Conservation (phyloP, 2,329 filamentous ascomycete species). For the Neoarthrinium moseri region DNA sequence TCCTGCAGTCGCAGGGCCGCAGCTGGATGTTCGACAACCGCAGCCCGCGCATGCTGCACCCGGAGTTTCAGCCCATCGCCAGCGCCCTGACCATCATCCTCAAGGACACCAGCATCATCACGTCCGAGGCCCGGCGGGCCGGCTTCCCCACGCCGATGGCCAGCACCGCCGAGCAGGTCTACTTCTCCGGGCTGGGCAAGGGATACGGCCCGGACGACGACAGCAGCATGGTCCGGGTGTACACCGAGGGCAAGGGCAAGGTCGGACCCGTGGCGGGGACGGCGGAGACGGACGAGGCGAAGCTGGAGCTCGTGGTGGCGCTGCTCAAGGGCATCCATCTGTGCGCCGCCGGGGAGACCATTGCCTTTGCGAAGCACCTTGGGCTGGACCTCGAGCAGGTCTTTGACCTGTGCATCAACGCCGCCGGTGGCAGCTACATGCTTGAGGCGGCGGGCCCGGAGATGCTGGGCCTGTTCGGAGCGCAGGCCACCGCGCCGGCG, state of each 20-base stretch:
- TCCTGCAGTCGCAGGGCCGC: conserved; percentile 48
- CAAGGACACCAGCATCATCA: conserved; percentile 67
- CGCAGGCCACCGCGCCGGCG: conserved; percentile 16
- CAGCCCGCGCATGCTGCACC: conserved; percentile 51
- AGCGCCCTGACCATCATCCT: conserved; percentile 60
- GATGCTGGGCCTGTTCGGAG: conserved; percentile 35
- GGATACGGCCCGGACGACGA: conserved; percentile 51
- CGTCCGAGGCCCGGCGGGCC: conserved; percentile 57
- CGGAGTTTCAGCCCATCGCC: conserved; percentile 51
- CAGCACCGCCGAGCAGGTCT: conserved; percentile 63
- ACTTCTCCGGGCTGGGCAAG: conserved; percentile 56
- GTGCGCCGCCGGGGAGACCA: conserved; percentile 39
- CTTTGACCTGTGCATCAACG: conserved; percentile 42
- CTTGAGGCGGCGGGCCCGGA: conserved; percentile 34
- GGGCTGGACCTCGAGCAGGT: conserved; percentile 44
- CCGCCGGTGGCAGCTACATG: conserved; percentile 41
- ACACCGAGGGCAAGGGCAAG: conserved; percentile 35
- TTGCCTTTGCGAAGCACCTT: conserved; percentile 39
- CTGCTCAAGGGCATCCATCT: conserved; percentile 44
- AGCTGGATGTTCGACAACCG: conserved; percentile 65
- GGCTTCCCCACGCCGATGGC: conserved; percentile 62
- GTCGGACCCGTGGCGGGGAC: conserved; percentile 26
- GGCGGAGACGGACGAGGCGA: conserved; percentile 31
- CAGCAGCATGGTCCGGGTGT: conserved; percentile 40
- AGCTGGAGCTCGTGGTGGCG: conserved; percentile 34